Evolutionary conservation across 805 yeast species (phyloP).

Genomic region (Candida multigemmis): DNA sequence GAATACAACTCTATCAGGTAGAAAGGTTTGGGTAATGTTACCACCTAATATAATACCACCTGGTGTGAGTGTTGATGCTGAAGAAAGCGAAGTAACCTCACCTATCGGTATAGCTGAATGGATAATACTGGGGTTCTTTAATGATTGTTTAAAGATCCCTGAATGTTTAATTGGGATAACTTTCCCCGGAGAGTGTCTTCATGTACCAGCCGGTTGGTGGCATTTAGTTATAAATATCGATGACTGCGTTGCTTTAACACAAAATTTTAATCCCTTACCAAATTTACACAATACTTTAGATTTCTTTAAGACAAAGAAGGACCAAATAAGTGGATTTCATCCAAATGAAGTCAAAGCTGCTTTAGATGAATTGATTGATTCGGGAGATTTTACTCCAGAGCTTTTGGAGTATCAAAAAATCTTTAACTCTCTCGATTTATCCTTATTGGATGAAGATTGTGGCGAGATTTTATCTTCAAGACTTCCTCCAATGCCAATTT

Average conservation of each 20-base stretch:
- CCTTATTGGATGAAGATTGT: slow-evolving; percentile 50
- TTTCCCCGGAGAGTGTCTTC: slow-evolving; percentile 73
- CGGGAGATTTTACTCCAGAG: slow-evolving; percentile 1
- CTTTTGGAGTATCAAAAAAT: no score
- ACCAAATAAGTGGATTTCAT: slow-evolving; percentile 77
- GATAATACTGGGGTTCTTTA: slow-evolving; percentile 75
- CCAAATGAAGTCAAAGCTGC: slow-evolving; percentile 38
- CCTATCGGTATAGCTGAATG: slow-evolving; percentile 93
- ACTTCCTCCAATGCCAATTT: slow-evolving; percentile 46
- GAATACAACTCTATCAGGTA: slow-evolving; percentile 72
- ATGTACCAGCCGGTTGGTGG: slow-evolving; percentile 98
- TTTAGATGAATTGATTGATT: slow-evolving; percentile 13
- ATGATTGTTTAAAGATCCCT: slow-evolving; percentile 51
- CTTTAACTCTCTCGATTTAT: no score
- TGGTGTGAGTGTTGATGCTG: slow-evolving; percentile 69
- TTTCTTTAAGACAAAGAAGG: slow-evolving; percentile 57
- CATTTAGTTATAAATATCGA: slow-evolving; percentile 83
- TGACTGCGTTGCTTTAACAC: slow-evolving; percentile 80
- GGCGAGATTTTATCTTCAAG: slow-evolving; percentile 46
- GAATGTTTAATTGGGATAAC: slow-evolving; percentile 65
- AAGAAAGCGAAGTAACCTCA: slow-evolving; percentile 81
- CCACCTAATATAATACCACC: slow-evolving; percentile 76
- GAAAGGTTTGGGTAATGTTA: slow-evolving; percentile 81
- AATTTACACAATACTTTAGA: slow-evolving; percentile 52
- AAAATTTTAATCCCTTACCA: slow-evolving; percentile 71